A percentile compares a stretch with the other conserved stretches of the same genome.
Evolutionary conservation across 2,329 filamentous ascomycete species (phyloP).

Genomic region (Nannizzia gypsea): DNA sequence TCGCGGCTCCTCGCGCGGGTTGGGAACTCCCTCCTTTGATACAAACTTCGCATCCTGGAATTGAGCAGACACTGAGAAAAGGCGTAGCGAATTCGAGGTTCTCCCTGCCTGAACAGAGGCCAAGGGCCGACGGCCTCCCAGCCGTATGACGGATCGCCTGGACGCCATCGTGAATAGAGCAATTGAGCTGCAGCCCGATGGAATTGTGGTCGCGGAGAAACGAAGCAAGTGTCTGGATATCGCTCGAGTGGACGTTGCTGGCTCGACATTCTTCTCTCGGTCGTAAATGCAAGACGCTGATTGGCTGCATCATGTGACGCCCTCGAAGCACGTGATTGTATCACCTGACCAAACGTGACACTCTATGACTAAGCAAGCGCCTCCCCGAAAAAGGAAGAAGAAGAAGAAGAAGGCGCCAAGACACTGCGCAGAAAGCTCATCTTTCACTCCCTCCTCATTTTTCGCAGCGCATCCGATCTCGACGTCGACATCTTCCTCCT

Average conservation of each 20-base stretch:
- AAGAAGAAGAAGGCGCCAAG: conserved; percentile 9
- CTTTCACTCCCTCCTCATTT: conserved; percentile 13
- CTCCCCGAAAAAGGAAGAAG: background rate
- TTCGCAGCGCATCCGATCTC: conserved; percentile 3
- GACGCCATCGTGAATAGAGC: conserved; percentile 32
- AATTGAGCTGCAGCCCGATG: conserved; percentile 18
- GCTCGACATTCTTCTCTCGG: background rate
- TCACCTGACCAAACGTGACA: background rate
- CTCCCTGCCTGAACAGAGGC: conserved; percentile 25
- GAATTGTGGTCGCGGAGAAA: background rate
- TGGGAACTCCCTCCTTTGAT: conserved; percentile 47
- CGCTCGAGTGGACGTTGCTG: background rate
- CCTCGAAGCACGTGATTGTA: background rate
- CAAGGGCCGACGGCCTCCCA: conserved; percentile 31
- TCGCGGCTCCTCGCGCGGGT: conserved; percentile 52
- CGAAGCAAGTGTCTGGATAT: background rate
- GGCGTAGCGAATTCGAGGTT: conserved; percentile 22
- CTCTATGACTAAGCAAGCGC: conserved; percentile 15
- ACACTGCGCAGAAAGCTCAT: conserved; percentile 11
- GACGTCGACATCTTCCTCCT: conserved; percentile 3
- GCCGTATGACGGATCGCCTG: conserved; percentile 34
- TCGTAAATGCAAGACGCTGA: conserved; percentile 5
- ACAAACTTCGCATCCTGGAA: conserved; percentile 40
- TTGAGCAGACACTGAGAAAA: conserved; percentile 27
- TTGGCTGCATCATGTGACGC: background rate